Base-by-base conservation (phyloP, 768 basidiomycete genomes). In the Phaeotremella skinneri region DNA sequence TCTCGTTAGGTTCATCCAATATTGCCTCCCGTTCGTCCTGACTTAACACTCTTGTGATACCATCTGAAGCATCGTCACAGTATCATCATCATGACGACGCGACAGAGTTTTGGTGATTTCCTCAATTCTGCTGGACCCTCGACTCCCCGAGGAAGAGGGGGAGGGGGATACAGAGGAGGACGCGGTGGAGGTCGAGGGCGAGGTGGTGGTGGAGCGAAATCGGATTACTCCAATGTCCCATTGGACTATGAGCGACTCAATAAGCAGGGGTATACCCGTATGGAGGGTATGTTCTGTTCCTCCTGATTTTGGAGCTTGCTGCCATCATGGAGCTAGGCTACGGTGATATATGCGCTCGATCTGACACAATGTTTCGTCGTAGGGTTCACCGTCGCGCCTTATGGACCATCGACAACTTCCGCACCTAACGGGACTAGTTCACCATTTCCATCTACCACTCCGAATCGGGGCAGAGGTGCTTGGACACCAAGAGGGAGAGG, bases 181-280 rank as follows among this genome's bases (percentile, higher is more conserved):
- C 20, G 41, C 13, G 49, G 53, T 13, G 57, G 56, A n/a, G 61
- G 60, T 14, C 21, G 55, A 34, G 66, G 66, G 9, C 37, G 59
- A 16, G 51, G 49, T 30, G 52, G 59, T 26, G 58, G 58, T 27
- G 45, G 51, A 16, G 17, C 11, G 6, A 60, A 61, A 52, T 49
- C 63, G 1, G 72, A 74, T 42, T 74, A 71, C 50, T 49, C 56
- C 2, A 64, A 67, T 43, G 64, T 74, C 20, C 55, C 56, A 0
- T 68, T 70, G 41, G 60, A 71, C 42, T 74, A 74, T 56, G 52
- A 62, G 0, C 49, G n/a, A 21, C 55, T 74, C 47, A 67, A 69
- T 26, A 62, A 37, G 16, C 67, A 71, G 63, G 60, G 52, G 30
- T 71, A 71, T 52, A 62, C 62, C 20, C 70, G 69, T 49, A 58